Conservation (phyloP, 1,284 basidiomycete species). For the Laetiporus sulphureus region DNA sequence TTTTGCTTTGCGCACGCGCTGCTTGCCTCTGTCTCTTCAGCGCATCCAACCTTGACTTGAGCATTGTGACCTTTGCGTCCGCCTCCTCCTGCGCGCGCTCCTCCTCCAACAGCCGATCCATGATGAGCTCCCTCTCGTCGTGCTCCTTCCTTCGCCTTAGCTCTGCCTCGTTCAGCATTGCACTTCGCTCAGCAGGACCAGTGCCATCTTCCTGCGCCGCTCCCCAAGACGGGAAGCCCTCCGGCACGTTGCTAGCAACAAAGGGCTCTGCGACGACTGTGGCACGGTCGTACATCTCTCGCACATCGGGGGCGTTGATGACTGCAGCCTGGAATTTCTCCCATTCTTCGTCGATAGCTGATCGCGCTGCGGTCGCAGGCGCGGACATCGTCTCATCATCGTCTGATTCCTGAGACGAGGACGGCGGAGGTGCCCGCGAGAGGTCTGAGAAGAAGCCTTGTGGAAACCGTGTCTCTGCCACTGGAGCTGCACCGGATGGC, state of each 20-base stretch:
- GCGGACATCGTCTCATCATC: constrained; percentile 22
- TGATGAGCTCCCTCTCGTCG: constrained; percentile 75
- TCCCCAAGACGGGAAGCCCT: constrained; percentile 47
- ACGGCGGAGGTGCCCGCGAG: constrained; percentile 39
- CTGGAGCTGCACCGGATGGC: constrained; percentile 4
- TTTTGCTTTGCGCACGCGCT: constrained; percentile 24
- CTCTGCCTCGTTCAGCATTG: constrained; percentile 39
- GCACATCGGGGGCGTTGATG: constrained; percentile 31
- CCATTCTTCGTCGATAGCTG: constrained; percentile 58
- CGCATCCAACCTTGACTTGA: constrained; percentile 61
- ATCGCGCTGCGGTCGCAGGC: constrained; percentile 15
- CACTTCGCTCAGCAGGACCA: constrained; percentile 20
- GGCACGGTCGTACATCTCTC: constrained; percentile 56
- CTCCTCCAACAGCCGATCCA: constrained; percentile 75
- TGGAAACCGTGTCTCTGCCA: constrained; percentile 39
- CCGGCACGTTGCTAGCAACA: constrained; percentile 36
- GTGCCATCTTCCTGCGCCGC: constrained; percentile 19
- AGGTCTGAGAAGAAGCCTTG: constrained; percentile 77
- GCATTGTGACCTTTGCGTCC: constrained; percentile 58
- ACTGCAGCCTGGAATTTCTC: constrained; percentile 62
- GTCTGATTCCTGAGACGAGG: constrained; percentile 38
- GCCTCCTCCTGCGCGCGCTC: constrained; percentile 80
- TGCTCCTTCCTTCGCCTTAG: constrained; percentile 42
- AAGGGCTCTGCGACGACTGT: constrained; percentile 67
- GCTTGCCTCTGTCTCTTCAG: constrained; percentile 50